Evolutionary conservation across 2,329 filamentous ascomycete genomes (phyloP), one percentile per base, ranked within the genome.

Genomic region (Blastomyces gilchristii): DNA sequence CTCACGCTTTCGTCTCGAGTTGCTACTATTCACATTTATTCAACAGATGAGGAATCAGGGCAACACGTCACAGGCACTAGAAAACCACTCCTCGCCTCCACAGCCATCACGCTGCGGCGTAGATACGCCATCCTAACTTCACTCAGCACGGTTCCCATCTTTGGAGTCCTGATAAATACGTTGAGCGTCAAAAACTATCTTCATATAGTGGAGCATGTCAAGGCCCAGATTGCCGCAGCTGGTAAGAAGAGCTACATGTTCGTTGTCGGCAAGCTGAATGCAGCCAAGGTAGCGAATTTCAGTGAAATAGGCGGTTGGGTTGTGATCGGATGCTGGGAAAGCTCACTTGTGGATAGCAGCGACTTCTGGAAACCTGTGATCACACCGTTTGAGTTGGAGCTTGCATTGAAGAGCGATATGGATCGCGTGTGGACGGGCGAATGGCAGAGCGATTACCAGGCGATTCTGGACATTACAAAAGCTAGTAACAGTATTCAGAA

Each of bases 251-350:
- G 85, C 73, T 99, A 99, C 74, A 90, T 93, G 1, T 90, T 99
- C 58, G 94, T 99, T 1, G 94, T 99, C 0, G 94, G 94, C 64
- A 97, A 97, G 74, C 81, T 99, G 34, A 99, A 97, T 71, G 87
- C 92, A 0, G 93, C 92, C 47, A 99, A 99, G 75, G 82, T 99
- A 28, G 94, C 94, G 58, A 99, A 99, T 75, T 99, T 99, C 77
- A 85, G 88, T 63, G 94, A 99, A 75, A 85, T 99, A 5, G 93
- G 91, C 53, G 93, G 91, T 18, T 99, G 94, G 94, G 91, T 97
- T 0, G 91, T 97, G 0, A 90, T 99, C 11, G 93, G 94, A 2
- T 99, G 94, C 76, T 99, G 94, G 94, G 94, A 99, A 77, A 96
- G 92, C 74, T 91, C 89, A 64, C 78, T 97, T 60, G 85, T 99